Conservation (phyloP, 2,329 filamentous ascomycete genomes). For the Fusarium clavum region DNA sequence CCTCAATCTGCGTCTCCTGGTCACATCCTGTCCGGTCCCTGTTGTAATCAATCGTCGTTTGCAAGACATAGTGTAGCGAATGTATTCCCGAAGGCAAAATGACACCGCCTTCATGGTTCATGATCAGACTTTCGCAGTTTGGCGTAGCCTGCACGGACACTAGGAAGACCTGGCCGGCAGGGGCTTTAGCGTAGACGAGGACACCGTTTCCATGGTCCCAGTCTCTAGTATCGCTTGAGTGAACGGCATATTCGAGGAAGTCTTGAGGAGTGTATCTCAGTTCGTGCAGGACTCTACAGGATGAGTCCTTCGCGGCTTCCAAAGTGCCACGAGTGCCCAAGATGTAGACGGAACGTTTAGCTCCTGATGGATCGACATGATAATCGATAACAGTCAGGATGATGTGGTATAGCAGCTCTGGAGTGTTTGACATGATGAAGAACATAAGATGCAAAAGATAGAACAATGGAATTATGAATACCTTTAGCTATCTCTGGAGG, state of each 20-base stretch:
- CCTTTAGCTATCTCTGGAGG: no score
- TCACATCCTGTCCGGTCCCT: neutral
- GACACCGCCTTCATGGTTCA: neutral
- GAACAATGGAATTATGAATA: no score
- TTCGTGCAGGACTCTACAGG: neutral
- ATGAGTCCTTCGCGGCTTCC: neutral
- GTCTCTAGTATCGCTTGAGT: neutral
- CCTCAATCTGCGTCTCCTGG: neutral
- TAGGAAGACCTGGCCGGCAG: neutral
- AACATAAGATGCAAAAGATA: neutral
- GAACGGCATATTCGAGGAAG: neutral
- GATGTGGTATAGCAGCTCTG: neutral
- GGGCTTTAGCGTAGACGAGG: neutral
- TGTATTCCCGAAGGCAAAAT: neutral
- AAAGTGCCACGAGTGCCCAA: neutral
- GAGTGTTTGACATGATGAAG: neutral
- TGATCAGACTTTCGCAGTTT: neutral
- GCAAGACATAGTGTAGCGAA: neutral
- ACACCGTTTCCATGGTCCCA: neutral
- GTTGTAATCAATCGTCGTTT: neutral
- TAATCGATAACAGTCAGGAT: neutral
- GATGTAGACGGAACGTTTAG: neutral
- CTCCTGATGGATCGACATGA: neutral
- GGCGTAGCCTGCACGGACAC: neutral
- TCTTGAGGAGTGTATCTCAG: neutral